A percentile compares a stretch with the other conserved stretches of the same genome.
phyloP scores from a whole-genome alignment of 768 basidiomycete genomes.

The Leccinellum albellum region DNA sequence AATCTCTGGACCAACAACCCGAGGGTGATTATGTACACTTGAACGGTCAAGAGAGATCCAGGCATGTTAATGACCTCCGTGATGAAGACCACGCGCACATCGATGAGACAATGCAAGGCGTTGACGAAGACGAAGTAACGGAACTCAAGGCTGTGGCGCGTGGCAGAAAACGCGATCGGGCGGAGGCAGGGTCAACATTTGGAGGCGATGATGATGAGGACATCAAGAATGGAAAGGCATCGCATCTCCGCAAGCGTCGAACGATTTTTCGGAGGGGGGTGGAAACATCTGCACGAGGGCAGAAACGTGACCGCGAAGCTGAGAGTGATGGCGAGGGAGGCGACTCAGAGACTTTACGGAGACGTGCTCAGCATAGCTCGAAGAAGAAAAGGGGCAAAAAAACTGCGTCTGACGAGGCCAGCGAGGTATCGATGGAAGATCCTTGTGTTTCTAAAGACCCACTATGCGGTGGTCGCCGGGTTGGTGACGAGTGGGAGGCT shows the following conservation, averaged over 20 bases:
- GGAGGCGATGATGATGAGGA: conserved; percentile 52
- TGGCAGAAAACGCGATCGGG: conserved; percentile 75
- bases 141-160: conserved; percentile 35
- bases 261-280: conserved; percentile 52
- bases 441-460: conserved; percentile 45
- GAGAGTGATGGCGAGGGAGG: conserved; percentile 30
- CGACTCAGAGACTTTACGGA: conserved; percentile 10
- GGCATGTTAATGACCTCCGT: conserved; percentile 36
- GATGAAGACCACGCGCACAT: conserved; percentile 44
- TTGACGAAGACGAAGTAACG: conserved; percentile 41
- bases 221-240: conserved; percentile 38
- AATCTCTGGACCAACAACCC: conserved; percentile 41
- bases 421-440: conserved; percentile 50
- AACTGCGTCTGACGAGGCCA: conserved; percentile 35
- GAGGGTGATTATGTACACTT: conserved; percentile 39
- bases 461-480: conserved; percentile 51
- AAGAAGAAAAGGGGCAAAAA: conserved; percentile 58
- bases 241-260: conserved; percentile 54
- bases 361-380: conserved; percentile 10
- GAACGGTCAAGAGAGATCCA: conserved; percentile 42
- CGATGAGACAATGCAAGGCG: conserved; percentile 34
- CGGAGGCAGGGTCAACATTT: conserved; percentile 68
- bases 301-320: conserved; percentile 63
- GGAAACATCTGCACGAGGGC: conserved; percentile 47
- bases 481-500: conserved; percentile 76